Evolutionary conservation across 2,329 filamentous ascomycete genomes (phyloP).

Genomic region (Dendryphion nanum): DNA sequence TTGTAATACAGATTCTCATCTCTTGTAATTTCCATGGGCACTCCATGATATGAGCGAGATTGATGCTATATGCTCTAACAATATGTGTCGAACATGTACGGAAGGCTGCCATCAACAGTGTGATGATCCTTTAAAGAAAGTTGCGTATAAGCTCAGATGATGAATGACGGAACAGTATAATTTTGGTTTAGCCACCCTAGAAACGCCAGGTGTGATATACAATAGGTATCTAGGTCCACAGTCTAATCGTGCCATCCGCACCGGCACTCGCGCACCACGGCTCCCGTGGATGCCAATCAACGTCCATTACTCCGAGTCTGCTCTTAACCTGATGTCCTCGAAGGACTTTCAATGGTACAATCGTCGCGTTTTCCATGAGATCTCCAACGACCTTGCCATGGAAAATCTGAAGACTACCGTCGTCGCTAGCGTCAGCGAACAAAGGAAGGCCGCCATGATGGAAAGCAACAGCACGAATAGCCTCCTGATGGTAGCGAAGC

Average conservation of each 20-base stretch:
- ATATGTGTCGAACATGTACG: too few species aligned
- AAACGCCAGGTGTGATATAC: too few species aligned
- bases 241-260: conserved; percentile 84
- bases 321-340: conserved; percentile 84
- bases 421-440: conserved; percentile 93
- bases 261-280: conserved; percentile 94
- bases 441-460: conserved; percentile 77
- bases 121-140: too few species aligned
- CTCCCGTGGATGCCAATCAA: conserved; percentile 94
- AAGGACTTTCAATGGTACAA: conserved; percentile 93
- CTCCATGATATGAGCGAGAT: too few species aligned
- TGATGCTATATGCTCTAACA: too few species aligned
- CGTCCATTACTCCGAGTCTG: conserved; percentile 84
- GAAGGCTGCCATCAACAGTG: too few species aligned
- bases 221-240: conserved; percentile 72
- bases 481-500: conserved; percentile 88
- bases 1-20: too few species aligned
- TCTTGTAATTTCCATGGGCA: too few species aligned
- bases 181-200: too few species aligned
- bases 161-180: too few species aligned
- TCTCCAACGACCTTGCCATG: conserved; percentile 94
- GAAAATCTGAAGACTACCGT: conserved; percentile 93
- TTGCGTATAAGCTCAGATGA: too few species aligned
- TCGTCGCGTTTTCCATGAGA: conserved; percentile 92
- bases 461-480: conserved; percentile 84